phyloP scores from a whole-genome alignment of 2,329 filamentous ascomycete species.

The Cladosporium phlei region DNA sequence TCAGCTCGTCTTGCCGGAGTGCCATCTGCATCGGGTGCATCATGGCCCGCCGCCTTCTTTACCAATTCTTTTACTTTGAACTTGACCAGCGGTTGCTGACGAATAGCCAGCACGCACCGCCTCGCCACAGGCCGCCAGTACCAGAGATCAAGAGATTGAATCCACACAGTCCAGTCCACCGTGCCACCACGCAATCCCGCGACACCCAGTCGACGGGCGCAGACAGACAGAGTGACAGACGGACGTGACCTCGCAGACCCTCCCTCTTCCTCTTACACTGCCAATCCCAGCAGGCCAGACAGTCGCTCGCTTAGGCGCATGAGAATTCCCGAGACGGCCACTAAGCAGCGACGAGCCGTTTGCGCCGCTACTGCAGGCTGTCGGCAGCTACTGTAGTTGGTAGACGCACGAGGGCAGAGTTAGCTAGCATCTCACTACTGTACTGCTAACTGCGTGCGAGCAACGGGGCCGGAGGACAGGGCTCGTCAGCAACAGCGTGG shows the following conservation, averaged over 20 bases:
- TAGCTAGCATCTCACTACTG: not conserved
- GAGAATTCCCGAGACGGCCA: conserved; percentile 6
- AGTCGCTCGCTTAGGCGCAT: conserved; percentile 8
- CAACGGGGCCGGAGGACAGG: not conserved
- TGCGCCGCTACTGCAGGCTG: conserved; percentile 9
- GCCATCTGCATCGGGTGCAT: conserved; percentile 5
- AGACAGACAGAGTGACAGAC: too few species aligned
- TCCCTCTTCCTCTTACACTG: too few species aligned
- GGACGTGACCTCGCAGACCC: too few species aligned
- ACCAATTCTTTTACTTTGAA: not conserved
- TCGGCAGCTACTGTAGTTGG: conserved; percentile 10
- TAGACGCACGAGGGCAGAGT: too few species aligned
- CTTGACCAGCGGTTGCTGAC: conserved; percentile 3
- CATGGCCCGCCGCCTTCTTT: too few species aligned
- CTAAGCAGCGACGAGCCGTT: conserved; percentile 12
- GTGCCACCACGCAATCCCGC: conserved; percentile 3
- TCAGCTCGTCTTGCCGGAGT: conserved; percentile 8
- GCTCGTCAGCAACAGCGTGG: not conserved
- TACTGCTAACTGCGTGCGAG: not conserved
- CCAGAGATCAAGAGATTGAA: too few species aligned
- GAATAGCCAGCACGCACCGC: not conserved
- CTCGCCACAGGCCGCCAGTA: not conserved
- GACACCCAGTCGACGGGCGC: not conserved
- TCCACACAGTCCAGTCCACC: too few species aligned
- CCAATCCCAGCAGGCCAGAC: too few species aligned